Evolutionary conservation across 148 eudicot genomes (phyloP).

Genomic region (Mesembryanthemum crystallinum): DNA sequence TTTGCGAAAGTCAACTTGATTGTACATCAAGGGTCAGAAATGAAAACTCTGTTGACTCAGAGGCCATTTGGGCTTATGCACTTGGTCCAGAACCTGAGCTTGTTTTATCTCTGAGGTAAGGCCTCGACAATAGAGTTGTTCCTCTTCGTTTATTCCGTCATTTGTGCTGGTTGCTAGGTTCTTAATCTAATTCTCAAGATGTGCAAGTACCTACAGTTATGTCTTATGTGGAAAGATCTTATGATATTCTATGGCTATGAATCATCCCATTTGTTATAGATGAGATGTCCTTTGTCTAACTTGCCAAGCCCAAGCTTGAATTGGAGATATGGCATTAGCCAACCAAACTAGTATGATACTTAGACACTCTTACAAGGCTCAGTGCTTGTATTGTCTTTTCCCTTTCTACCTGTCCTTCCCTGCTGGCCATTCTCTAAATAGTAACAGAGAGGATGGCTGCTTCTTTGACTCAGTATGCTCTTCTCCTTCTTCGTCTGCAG

Average conservation of each 20-base stretch:
- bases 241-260: not conserved
- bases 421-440: not conserved
- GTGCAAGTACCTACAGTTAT: not conserved
- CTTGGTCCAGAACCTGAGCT: conserved; percentile 99
- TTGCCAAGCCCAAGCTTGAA: not conserved
- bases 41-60: conserved; percentile 56
- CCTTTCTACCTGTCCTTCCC: not conserved
- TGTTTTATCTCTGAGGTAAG: conserved; percentile 76
- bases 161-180: not conserved
- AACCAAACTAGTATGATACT: not conserved
- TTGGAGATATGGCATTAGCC: not conserved
- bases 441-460: not conserved
- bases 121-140: conserved; percentile 2
- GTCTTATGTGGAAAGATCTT: not conserved
- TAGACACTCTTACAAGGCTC: not conserved
- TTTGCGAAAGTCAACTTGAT: conserved; percentile 28
- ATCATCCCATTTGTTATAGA: not conserved
- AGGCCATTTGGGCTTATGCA: conserved; percentile 89
- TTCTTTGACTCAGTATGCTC: not conserved
- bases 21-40: not conserved
- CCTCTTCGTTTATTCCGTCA: not conserved
- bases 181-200: conserved; percentile 1
- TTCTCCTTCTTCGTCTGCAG: too few relatives aligned
- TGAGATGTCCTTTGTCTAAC: not conserved
- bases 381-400: not conserved